Conservation (phyloP, 108 stramenopile genomes). For the Nannochloropsis gaditana region DNA sequence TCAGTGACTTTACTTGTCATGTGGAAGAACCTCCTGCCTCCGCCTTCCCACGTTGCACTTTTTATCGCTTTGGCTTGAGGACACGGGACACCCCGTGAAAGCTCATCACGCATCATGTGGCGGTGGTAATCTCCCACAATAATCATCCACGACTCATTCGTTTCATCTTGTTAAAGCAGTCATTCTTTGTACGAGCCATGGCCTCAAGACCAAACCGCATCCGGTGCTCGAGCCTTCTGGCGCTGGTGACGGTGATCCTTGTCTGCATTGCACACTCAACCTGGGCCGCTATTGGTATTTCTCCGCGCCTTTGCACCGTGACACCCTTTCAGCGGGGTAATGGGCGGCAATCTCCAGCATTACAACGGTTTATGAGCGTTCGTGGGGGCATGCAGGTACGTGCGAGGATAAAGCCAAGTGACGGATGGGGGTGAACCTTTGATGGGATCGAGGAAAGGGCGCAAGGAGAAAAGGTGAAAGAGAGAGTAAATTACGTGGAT, state of each 20-base stretch:
- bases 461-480: too few relatives aligned
- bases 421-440: not conserved
- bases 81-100: too few relatives aligned
- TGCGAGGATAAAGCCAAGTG: not conserved
- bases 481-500: too few relatives aligned
- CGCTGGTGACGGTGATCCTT: constrained; percentile 10
- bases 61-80: too few relatives aligned
- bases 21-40: too few relatives aligned
- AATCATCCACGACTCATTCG: too few relatives aligned
- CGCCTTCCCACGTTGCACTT: too few relatives aligned
- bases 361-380: not conserved
- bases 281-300: not conserved
- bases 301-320: not conserved
- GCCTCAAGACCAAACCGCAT: not conserved
- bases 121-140: too few relatives aligned
- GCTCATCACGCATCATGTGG: too few relatives aligned
- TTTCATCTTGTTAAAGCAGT: too few relatives aligned
- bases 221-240: not conserved
- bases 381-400: constrained; percentile 12
- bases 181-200: not conserved
- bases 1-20: too few relatives aligned
- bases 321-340: not conserved
- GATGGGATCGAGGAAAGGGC: too few relatives aligned
- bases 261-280: not conserved
- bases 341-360: not conserved